Base-by-base conservation (phyloP, 768 basidiomycete genomes). In the Lepiota brunneoincarnata region DNA sequence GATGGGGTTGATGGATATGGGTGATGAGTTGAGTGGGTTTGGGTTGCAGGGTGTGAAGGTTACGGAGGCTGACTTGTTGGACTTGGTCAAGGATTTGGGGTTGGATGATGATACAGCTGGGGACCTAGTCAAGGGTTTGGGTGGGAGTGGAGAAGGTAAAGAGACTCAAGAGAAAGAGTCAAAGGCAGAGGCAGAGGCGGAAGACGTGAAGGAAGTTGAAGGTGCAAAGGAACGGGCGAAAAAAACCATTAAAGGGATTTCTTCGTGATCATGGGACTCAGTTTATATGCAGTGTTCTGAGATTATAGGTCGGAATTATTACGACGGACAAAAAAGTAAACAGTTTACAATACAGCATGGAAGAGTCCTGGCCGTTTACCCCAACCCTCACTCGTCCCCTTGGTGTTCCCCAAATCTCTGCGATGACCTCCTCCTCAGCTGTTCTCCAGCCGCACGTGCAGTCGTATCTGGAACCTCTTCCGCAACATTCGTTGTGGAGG, bases 11-110 rank as follows among this genome's bases (percentile, higher is more conserved):
- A 75, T 87, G 41, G 88, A 93, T 63, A 73, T 86, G 7, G 79
- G 89, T 39, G 81, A 81, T 2, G 83, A 86, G 57, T 75, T 93
- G 44, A 73, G 77, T 26, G 89, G 86, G 9, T 85, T 76, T 59
- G 89, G 89, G 11, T 64, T 93, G 42, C 84, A 89, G 62, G 91
- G 89, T 4, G 81, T 93, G 20, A 82, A 82, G 59, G 86, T 87
- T 20, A 89, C 90, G 3, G 80, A 86, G 52, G 86, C 87, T 26
- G 92, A 93, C 51, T 71, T 93, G 58, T 69, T 68, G 56, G 80
- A 83, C 56, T 70, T 93, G 35, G 81, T 93, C 4, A 80, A 80
- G 38, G 87, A 91, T 58, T 75, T 93, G 21, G 90, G 91, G 12
- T 74, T 93, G 20, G 83, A 79, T 21, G 88, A 81, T 6, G 84